These are phyloP conservation scores for Martensiomyces pterosporus DNA, from an alignment of 192 early-diverging fungal species.

Conservation along the genomic window DNA sequence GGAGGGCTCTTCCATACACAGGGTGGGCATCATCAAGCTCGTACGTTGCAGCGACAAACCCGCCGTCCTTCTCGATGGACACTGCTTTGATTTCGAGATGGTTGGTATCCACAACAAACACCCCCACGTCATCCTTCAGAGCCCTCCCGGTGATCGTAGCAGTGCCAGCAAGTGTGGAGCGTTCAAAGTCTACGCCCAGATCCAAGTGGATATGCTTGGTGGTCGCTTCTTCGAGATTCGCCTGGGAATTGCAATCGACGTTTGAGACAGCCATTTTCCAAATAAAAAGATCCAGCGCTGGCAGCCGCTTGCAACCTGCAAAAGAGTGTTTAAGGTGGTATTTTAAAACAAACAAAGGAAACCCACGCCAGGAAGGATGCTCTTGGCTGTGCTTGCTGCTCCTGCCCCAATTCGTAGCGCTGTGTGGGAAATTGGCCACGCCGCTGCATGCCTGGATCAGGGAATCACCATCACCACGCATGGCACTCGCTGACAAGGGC, in stretches of 20 bases:
- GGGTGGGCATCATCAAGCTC: slow-evolving; percentile 37
- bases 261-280: neutral
- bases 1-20: slow-evolving; percentile 61
- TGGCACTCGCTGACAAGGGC: slow-evolving; percentile 16
- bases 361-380: too few relatives aligned
- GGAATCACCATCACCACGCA: slow-evolving; percentile 12
- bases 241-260: neutral
- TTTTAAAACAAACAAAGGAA: too few relatives aligned
- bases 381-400: too few relatives aligned
- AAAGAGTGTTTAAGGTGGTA: too few relatives aligned
- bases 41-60: neutral
- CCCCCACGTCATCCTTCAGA: slow-evolving; percentile 46
- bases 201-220: slow-evolving; percentile 66
- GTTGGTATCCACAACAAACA: slow-evolving; percentile 60
- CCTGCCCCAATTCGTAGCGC: too few relatives aligned
- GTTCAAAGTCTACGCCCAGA: slow-evolving; percentile 63
- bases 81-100: slow-evolving; percentile 43
- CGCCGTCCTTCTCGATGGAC: neutral
- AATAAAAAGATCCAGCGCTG: neutral
- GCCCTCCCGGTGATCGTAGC: slow-evolving; percentile 56
- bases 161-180: slow-evolving; percentile 55
- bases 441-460: too few relatives aligned
- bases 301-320: too few relatives aligned
- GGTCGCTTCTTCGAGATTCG: slow-evolving; percentile 46
- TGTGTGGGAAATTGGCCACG: too few relatives aligned